These are phyloP conservation scores for Dissophora globulifera DNA, from an alignment of 192 early-diverging fungal species.

Conservation along the genomic window DNA sequence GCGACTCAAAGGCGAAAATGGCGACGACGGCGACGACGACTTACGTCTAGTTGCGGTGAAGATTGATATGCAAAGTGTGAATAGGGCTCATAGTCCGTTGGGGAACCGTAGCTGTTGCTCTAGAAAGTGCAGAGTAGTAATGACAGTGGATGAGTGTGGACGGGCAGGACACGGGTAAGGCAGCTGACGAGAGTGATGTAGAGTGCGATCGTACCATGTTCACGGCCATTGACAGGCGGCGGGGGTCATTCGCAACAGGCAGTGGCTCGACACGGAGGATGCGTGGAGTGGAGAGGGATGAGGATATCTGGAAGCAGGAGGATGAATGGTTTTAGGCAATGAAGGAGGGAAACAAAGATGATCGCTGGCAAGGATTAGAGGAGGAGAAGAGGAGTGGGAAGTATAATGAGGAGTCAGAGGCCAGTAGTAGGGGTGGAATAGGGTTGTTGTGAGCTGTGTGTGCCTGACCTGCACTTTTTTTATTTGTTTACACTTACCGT, in stretches of 20 bases:
- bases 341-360: no score
- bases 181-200: background rate
- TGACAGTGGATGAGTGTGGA: background rate
- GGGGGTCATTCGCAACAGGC: conserved; percentile 20
- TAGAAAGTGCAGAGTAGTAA: background rate
- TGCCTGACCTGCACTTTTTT: no score
- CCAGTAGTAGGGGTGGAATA: no score
- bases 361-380: no score
- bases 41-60: conserved; percentile 41
- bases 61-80: conserved; percentile 42
- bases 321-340: no score
- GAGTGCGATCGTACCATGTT: conserved; percentile 16
- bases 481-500: no score
- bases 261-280: no score
- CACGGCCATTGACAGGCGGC: conserved; percentile 15
- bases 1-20: background rate
- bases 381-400: no score
- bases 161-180: background rate
- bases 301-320: no score
- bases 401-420: no score
- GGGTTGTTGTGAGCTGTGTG: no score
- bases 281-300: no score
- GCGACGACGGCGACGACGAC: background rate
- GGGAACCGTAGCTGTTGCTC: conserved; percentile 43
- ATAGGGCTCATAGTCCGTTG: conserved; percentile 32